These are phyloP conservation scores for Durotheca rogersii DNA, from an alignment of 495 filamentous ascomycete genomes.

Conservation along the genomic window DNA sequence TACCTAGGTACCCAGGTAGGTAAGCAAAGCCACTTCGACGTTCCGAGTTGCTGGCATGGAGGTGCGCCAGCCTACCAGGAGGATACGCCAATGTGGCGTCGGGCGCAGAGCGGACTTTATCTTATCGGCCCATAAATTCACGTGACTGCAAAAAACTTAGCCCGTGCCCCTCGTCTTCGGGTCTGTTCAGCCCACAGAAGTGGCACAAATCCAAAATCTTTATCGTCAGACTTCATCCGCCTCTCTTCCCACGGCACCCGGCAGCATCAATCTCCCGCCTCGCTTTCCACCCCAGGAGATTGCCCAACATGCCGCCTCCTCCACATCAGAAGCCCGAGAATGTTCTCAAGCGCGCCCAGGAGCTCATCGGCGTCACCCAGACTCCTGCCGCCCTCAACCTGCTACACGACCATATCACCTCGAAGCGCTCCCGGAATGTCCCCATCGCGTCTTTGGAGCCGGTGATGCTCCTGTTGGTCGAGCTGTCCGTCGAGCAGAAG, in stretches of 20 bases:
- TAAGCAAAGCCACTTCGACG: too few relatives aligned
- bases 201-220: constrained; percentile 38
- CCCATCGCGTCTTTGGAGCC: constrained; percentile 96
- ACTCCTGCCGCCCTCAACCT: constrained; percentile 85
- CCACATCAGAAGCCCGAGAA: constrained; percentile 98
- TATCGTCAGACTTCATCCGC: constrained; percentile 23
- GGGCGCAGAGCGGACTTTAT: too few relatives aligned
- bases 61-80: too few relatives aligned
- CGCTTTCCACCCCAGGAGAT: constrained; percentile 33
- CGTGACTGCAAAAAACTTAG: constrained; percentile 32
- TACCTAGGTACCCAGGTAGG: too few relatives aligned
- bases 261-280: constrained; percentile 34
- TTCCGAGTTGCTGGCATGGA: too few relatives aligned
- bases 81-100: too few relatives aligned
- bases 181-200: constrained; percentile 36
- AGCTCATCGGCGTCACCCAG: constrained; percentile 97
- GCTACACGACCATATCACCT: constrained; percentile 98
- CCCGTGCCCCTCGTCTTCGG: constrained; percentile 38
- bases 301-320: constrained; percentile 74
- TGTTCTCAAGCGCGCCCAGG: constrained; percentile 96
- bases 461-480: constrained; percentile 96
- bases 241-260: constrained; percentile 29
- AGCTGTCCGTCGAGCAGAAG: constrained; percentile 92
- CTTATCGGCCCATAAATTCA: constrained; percentile 14
- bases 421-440: constrained; percentile 94